Evolutionary conservation across 305 asterid genomes (phyloP).

Genomic region (Lippia alba): DNA sequence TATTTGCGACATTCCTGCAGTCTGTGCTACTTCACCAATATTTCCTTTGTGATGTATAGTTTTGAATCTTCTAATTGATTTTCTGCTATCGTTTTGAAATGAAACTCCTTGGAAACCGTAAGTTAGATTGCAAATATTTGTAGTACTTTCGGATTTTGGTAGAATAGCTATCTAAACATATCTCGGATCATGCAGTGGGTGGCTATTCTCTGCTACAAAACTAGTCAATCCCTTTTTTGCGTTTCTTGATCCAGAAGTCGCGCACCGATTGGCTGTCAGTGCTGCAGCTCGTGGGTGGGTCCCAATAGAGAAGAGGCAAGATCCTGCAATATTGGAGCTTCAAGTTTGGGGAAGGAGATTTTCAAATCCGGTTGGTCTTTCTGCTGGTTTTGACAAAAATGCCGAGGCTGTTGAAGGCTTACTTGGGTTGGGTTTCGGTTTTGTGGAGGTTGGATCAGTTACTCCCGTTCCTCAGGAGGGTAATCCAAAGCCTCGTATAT

Average conservation of each 20-base stretch:
- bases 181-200: conserved; percentile 72
- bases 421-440: conserved; percentile 94
- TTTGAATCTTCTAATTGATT: no score
- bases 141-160: not conserved
- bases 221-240: conserved; percentile 95
- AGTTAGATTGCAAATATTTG: not conserved
- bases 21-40: not conserved
- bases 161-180: conserved; percentile 17
- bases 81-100: not conserved
- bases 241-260: conserved; percentile 88
- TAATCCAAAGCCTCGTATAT: conserved; percentile 96
- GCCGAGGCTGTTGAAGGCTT: conserved; percentile 98
- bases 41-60: no score
- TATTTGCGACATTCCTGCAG: conserved; percentile 8
- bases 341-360: conserved; percentile 97
- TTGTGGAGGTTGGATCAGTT: conserved; percentile 99
- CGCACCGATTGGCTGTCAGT: conserved; percentile 88
- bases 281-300: conserved; percentile 99
- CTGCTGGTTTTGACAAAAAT: conserved; percentile 96
- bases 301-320: conserved; percentile 91
- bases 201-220: conserved; percentile 93
- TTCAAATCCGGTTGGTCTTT: conserved; percentile 97
- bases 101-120: no score
- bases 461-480: conserved; percentile 99
- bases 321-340: conserved; percentile 69